A percentile compares a stretch with the other conserved stretches of the same genome.
phyloP scores from a whole-genome alignment of 176 grass and related monocot species.

The Dactylis glomerata region DNA sequence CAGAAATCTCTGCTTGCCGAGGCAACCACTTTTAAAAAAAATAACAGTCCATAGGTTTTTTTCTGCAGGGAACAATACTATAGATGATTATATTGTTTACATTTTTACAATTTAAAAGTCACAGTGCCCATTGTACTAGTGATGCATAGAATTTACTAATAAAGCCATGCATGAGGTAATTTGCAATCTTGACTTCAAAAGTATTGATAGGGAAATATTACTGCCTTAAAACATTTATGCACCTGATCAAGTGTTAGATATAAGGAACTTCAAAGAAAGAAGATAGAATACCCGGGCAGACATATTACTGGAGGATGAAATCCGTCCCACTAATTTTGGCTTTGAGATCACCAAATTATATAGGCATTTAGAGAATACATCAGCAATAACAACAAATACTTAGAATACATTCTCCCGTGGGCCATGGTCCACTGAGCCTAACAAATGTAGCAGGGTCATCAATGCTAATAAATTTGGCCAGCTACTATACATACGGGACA shows the following conservation, averaged over 20 bases:
- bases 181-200: background rate
- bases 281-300: background rate
- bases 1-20: background rate
- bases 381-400: too few relatives aligned
- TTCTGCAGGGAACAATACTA: background rate
- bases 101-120: background rate
- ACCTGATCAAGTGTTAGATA: background rate
- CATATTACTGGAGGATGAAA: too few relatives aligned
- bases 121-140: background rate
- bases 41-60: background rate
- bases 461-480: too few relatives aligned
- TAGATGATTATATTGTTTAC: background rate
- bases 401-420: too few relatives aligned
- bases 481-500: too few relatives aligned
- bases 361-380: too few relatives aligned
- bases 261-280: background rate
- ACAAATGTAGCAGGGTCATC: too few relatives aligned
- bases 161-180: background rate
- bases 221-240: background rate
- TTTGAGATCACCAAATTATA: too few relatives aligned
- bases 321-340: too few relatives aligned
- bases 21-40: background rate
- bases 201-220: background rate
- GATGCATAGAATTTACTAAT: background rate
- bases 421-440: too few relatives aligned